Evolutionary conservation across 108 stramenopile genomes (phyloP).

Genomic region (Asterionellopsis glacialis): DNA sequence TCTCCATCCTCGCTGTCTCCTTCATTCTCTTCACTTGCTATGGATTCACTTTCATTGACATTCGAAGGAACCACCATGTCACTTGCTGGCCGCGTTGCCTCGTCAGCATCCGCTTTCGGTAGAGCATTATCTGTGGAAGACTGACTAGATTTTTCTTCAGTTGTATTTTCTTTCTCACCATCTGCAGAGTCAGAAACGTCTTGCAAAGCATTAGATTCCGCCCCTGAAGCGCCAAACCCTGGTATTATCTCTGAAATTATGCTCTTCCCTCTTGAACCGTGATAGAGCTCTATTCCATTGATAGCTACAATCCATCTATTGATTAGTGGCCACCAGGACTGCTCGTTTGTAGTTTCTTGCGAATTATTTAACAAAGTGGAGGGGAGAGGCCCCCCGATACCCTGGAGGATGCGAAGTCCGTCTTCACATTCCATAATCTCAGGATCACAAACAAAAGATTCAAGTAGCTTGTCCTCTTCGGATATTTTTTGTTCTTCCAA

Average conservation of each 20-base stretch:
- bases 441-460: conserved; percentile 37
- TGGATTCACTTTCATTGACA: not conserved
- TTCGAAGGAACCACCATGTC: not conserved
- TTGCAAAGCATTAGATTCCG: no score
- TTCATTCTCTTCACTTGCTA: not conserved
- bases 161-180: no score
- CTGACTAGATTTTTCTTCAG: not conserved
- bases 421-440: conserved; percentile 66
- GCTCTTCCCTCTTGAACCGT: conserved; percentile 67
- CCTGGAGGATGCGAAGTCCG: conserved; percentile 62
- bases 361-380: conserved; percentile 32
- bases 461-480: conserved; percentile 28
- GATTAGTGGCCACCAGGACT: conserved; percentile 45
- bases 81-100: not conserved
- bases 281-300: conserved; percentile 57
- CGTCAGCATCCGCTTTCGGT: not conserved
- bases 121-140: not conserved
- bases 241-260: conserved; percentile 23
- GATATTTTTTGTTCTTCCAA: conserved; percentile 7
- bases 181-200: no score
- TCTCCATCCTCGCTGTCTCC: not conserved
- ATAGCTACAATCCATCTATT: conserved; percentile 57
- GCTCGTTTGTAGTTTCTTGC: conserved; percentile 2
- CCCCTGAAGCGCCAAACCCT: no score
- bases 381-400: conserved; percentile 70